phyloP scores from a whole-genome alignment of 805 yeast species.

The Schwanniomyces occidentalis region DNA sequence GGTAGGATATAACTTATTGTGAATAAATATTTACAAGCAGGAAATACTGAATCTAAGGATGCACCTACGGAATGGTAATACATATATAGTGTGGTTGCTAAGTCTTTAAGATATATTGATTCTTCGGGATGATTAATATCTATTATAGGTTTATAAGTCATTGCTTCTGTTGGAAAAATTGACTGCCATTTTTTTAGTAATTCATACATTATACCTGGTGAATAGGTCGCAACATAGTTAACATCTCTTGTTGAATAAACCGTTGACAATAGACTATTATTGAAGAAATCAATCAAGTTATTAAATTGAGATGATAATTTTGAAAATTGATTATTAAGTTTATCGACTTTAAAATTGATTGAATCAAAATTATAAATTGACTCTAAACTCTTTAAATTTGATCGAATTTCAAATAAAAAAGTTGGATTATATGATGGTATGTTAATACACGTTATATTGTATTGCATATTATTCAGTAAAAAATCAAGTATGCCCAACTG shows the following conservation, averaged over 20 bases:
- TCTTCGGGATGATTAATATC: constrained; percentile 7
- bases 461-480: constrained; percentile 10
- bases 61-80: constrained; percentile 23
- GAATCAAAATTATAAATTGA: constrained; percentile 7
- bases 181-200: constrained; percentile 20
- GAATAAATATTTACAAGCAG: constrained; percentile 21
- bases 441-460: constrained; percentile 16
- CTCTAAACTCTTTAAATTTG: constrained; percentile 13
- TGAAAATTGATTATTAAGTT: constrained; percentile 2
- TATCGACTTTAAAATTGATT: constrained; percentile 1
- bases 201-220: constrained; percentile 16
- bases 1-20: constrained; percentile 20
- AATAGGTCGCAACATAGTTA: constrained; percentile 17
- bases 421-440: constrained; percentile 26
- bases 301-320: constrained; percentile 13
- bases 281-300: constrained; percentile 15
- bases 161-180: constrained; percentile 20
- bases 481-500: constrained; percentile 5
- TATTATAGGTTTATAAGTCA: constrained; percentile 5
- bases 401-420: constrained; percentile 17
- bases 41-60: constrained; percentile 23
- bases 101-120: constrained; percentile 11
- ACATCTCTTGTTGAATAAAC: constrained; percentile 13
- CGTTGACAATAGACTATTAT: constrained; percentile 16
- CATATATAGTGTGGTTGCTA: constrained; percentile 19